Percentiles rank a stretch among this genome's conserved stretches.
Evolutionary conservation across 2,329 filamentous ascomycete species (phyloP).

Genomic region (Raffaelea ambrosiae): DNA sequence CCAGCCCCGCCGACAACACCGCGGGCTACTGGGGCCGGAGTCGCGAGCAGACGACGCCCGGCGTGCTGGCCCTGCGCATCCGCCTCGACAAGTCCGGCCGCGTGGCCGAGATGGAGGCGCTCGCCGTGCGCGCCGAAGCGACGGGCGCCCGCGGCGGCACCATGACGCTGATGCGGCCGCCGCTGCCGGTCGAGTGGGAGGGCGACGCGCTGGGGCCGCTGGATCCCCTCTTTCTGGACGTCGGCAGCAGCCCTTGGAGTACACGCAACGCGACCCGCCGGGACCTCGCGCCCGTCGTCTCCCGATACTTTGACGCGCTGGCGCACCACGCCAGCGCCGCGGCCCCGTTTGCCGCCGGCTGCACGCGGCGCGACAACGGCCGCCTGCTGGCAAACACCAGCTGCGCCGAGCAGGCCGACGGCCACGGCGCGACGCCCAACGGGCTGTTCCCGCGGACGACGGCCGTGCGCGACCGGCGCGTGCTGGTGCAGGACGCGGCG

Average conservation of each 20-base stretch:
- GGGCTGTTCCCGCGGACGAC: constrained; percentile 13
- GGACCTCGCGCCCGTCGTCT: no score
- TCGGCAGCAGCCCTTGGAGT: no score
- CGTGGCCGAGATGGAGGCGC: constrained; percentile 14
- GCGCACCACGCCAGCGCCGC: no score
- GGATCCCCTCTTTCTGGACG: constrained; percentile 10
- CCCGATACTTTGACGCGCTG: no score
- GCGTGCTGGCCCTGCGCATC: constrained; percentile 13
- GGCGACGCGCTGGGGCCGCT: constrained; percentile 10
- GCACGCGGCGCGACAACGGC: constrained; percentile 10
- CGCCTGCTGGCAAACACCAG: constrained; percentile 8
- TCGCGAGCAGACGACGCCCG: constrained; percentile 13
- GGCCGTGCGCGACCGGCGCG: constrained; percentile 13
- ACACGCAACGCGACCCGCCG: no score
- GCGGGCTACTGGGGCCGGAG: constrained; percentile 14
- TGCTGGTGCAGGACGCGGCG: constrained; percentile 11
- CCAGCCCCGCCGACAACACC: constrained; percentile 9
- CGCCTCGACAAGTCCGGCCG: constrained; percentile 8
- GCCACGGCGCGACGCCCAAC: constrained; percentile 11
- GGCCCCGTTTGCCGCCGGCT: no score
- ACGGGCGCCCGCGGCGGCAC: constrained; percentile 12
- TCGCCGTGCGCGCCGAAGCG: constrained; percentile 14
- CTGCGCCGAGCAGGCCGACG: constrained; percentile 15
- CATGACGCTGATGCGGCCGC: constrained; percentile 16
- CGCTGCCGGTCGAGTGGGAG: constrained; percentile 15